phyloP scores from a whole-genome alignment of 148 eudicot genomes.

The Spergularia marina region DNA sequence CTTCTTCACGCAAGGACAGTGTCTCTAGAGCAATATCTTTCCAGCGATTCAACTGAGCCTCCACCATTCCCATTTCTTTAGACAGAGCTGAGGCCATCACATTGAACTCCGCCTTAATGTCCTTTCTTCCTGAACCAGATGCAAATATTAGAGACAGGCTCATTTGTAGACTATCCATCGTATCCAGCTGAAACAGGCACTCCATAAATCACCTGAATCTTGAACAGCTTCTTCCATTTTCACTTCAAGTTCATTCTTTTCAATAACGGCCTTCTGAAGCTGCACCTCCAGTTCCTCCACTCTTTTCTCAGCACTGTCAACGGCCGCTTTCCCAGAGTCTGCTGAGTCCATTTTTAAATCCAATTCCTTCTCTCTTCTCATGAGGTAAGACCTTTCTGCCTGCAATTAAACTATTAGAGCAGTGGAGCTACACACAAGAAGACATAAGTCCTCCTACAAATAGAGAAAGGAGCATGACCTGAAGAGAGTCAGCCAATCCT shows the following conservation, averaged over 20 bases:
- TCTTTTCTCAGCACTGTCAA: slow-evolving; percentile 50
- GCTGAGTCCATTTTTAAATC: slow-evolving; percentile 52
- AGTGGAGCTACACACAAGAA: slow-evolving; percentile 11
- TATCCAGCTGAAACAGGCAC: not conserved
- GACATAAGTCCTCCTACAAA: not conserved
- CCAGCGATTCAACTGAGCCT: slow-evolving; percentile 85
- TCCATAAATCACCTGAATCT: slow-evolving; percentile 64
- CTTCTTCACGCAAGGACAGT: slow-evolving; percentile 60
- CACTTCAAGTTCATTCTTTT: slow-evolving; percentile 77
- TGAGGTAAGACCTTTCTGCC: slow-evolving; percentile 71
- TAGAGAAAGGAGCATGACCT: slow-evolving; percentile 45
- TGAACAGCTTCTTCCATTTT: slow-evolving; percentile 93
- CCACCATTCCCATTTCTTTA: slow-evolving; percentile 89
- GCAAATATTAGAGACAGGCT: slow-evolving; percentile 9
- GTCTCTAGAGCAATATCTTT: slow-evolving; percentile 80
- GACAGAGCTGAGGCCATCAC: slow-evolving; percentile 86
- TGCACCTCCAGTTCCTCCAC: slow-evolving; percentile 70
- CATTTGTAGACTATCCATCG: not conserved
- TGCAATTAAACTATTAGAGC: slow-evolving; percentile 38
- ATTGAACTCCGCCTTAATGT: slow-evolving; percentile 79
- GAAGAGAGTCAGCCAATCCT: slow-evolving; percentile 64
- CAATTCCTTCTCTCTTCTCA: slow-evolving; percentile 83
- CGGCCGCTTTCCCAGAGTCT: slow-evolving; percentile 43
- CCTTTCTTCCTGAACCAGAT: slow-evolving; percentile 62
- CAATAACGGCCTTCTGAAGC: slow-evolving; percentile 46